Evolutionary conservation across 2,329 filamentous ascomycete genomes (phyloP).

Genomic region (Venturia pyrina): DNA sequence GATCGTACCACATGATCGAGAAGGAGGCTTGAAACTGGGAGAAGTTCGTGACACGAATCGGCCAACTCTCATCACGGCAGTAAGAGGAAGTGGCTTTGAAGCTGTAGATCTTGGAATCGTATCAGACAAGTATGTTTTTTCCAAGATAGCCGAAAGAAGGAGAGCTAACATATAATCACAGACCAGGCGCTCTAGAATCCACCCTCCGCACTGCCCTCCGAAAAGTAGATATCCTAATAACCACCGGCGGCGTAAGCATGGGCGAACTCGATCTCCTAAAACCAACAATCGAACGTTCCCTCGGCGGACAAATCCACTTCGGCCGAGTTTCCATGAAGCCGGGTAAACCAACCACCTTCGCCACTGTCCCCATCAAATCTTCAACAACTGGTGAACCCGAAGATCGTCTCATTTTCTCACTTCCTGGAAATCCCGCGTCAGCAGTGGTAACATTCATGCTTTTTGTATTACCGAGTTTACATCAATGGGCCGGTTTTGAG

Average conservation of each 20-base stretch:
- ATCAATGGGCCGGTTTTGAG: constrained; percentile 60
- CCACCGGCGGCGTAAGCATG: constrained; percentile 93
- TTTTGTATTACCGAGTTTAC: constrained; percentile 81
- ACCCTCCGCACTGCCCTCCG: constrained; percentile 66
- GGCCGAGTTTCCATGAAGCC: constrained; percentile 97
- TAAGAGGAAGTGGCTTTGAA: constrained; percentile 63
- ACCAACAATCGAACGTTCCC: constrained; percentile 80
- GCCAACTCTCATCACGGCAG: constrained; percentile 73
- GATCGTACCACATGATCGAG: constrained; percentile 64
- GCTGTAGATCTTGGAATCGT: constrained; percentile 81
- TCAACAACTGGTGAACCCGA: constrained; percentile 41
- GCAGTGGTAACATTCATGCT: constrained; percentile 89
- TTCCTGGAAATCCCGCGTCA: constrained; percentile 89
- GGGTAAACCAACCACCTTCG: constrained; percentile 94
- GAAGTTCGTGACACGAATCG: constrained; percentile 93
- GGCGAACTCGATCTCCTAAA: constrained; percentile 95
- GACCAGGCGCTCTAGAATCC: constrained; percentile 62
- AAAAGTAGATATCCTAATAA: constrained; percentile 72
- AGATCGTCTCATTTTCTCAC: constrained; percentile 68
- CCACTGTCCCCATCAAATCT: constrained; percentile 62
- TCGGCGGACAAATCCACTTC: constrained; percentile 92
- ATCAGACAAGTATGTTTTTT: constrained; percentile 46
- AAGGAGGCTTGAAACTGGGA: constrained; percentile 56
- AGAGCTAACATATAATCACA: constrained; percentile 23
- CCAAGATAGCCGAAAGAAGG: neutral